phyloP scores from a whole-genome alignment of 2,329 filamentous ascomycete species.

The Plectosphaerella plurivora region DNA sequence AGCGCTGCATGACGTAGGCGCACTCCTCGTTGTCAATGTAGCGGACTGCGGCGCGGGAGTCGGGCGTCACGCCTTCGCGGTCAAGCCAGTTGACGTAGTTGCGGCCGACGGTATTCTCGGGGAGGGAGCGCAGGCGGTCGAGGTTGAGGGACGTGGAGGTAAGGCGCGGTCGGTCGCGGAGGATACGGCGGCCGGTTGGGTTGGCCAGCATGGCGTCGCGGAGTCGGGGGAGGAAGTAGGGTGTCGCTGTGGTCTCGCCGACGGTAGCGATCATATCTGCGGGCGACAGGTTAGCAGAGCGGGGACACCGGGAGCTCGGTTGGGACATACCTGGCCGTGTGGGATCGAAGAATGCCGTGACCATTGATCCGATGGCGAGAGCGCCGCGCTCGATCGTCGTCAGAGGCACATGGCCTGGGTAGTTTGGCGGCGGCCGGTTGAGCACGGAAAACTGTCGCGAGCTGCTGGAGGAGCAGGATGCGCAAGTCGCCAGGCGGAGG shows the following conservation, averaged over 20 bases:
- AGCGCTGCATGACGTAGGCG: constrained; percentile 97
- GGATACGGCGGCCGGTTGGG: constrained; percentile 82
- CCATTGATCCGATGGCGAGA: constrained; percentile 61
- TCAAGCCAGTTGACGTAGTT: constrained; percentile 91
- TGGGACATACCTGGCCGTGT: constrained; percentile 63
- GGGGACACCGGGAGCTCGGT: not conserved
- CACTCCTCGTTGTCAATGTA: constrained; percentile 96
- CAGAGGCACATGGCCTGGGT: constrained; percentile 88
- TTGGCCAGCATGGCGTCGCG: constrained; percentile 85
- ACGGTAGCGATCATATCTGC: constrained; percentile 87
- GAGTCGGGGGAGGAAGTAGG: constrained; percentile 90
- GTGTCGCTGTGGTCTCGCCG: constrained; percentile 91
- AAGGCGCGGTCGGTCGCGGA: constrained; percentile 84
- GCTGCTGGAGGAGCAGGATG: constrained; percentile 12
- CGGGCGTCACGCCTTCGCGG: constrained; percentile 85
- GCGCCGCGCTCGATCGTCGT: constrained; percentile 71
- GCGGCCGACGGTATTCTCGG: constrained; percentile 69
- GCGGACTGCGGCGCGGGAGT: constrained; percentile 75
- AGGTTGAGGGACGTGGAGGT: constrained; percentile 69
- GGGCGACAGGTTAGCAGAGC: not conserved
- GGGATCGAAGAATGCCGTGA: constrained; percentile 67
- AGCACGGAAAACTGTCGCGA: constrained; percentile 66
- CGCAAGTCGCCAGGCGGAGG: constrained; percentile 15
- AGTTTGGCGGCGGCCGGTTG: constrained; percentile 80
- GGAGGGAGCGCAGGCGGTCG: constrained; percentile 65